phyloP scores from a whole-genome alignment of 1,139 yeast genomes.

The Pneumocystis oryctolagi region DNA sequence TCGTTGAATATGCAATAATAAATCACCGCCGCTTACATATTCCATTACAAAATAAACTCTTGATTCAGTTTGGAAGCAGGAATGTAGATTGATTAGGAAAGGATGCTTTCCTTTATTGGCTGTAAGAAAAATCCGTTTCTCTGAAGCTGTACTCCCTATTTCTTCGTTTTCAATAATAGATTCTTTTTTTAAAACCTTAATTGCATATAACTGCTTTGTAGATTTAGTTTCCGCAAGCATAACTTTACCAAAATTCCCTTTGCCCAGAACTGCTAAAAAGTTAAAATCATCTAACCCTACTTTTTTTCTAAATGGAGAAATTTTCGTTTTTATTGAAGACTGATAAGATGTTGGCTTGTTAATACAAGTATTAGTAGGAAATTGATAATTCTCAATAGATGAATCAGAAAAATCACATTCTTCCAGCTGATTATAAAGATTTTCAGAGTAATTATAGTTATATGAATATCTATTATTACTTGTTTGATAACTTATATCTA shows the following conservation, averaged over 20 bases:
- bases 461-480: background rate
- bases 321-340: background rate
- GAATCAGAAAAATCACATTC: background rate
- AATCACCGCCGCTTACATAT: slow-evolving; percentile 91
- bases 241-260: slow-evolving; percentile 87
- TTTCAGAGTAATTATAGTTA: background rate
- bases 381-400: background rate
- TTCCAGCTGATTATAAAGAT: background rate
- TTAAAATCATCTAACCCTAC: slow-evolving; percentile 45
- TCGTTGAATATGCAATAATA: slow-evolving; percentile 98
- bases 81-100: slow-evolving; percentile 73
- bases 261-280: slow-evolving; percentile 69
- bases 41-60: slow-evolving; percentile 97
- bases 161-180: slow-evolving; percentile 71
- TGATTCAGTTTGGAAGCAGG: slow-evolving; percentile 96
- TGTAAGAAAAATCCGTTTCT: slow-evolving; percentile 53
- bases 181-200: slow-evolving; percentile 76
- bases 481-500: background rate
- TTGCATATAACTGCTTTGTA: slow-evolving; percentile 66
- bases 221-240: slow-evolving; percentile 52
- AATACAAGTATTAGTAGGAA: background rate
- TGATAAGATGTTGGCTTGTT: background rate
- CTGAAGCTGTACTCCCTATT: slow-evolving; percentile 63
- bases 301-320: slow-evolving; percentile 16
- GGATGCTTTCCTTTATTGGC: slow-evolving; percentile 90